Base-by-base conservation (phyloP, 169 alveolate species). In the Plasmodium knowlesi region DNA sequence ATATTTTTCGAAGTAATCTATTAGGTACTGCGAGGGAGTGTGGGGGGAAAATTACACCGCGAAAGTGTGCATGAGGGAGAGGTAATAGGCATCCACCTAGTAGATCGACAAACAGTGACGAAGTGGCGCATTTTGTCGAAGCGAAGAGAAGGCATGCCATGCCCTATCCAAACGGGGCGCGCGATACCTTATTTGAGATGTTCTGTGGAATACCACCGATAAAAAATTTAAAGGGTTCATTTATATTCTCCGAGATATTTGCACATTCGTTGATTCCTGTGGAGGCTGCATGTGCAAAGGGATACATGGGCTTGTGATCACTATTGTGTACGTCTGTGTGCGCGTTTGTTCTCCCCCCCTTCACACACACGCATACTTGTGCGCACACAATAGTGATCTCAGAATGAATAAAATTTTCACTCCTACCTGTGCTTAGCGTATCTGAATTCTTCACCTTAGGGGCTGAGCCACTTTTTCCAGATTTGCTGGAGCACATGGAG, bases 151-250 rank as follows among this genome's bases (percentile, higher is more conserved):
- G 5, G 79, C 53, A 39, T 19, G 37, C 5, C n/a, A 67, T 25
- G 37, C 30, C 76, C n/a, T 67, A 28, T 67, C 76, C n/a, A 67
- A 67, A 50, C n/a, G 37, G 37, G 61, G 25, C 28, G 39, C 22
- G 8, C 67, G 28, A 74, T 85, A 85, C 93, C 46, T 76, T 85
- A 43, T 78, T 85, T 85, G 93, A 53, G 41, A 85, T 85, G 30
- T 85, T 46, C 79, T 85, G 93, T 85, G 93, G 93, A 25, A 85
- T 85, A 54, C 93, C 93, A 6, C 93, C 93, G 78, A 85, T 85
- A 67, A 85, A 85, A 74, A 85, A 85, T 57, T 85, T 85, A 76
- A 85, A 85, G 43, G 93, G 93, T 37, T 85, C 93, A 76, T 85
- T 85, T 43, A 76, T 12, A 19, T 32, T 76, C 61, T 85, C 57